Evolutionary conservation across 75 land plant species (phyloP), one percentile per base, ranked within the genome.

Genomic region (Chamaecyparis obtusa): DNA sequence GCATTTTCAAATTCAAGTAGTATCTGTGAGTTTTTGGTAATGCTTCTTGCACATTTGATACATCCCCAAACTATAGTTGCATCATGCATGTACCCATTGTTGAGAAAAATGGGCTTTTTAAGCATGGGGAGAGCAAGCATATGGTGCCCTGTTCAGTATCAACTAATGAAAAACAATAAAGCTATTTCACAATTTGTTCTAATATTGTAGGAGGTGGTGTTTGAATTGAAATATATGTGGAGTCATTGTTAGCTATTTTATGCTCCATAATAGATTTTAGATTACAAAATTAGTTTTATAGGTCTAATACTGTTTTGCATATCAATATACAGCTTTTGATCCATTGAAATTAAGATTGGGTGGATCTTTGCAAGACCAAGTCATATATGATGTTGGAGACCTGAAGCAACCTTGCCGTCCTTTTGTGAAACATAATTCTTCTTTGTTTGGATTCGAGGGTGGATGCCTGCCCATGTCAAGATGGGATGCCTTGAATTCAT

Each of bases 341-440:
- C 91, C 89, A 17, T 88, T 98, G 81, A 88, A 91, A 54, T 87
- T 96, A 84, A 93, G 99, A 85, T 56, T 98, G 56, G 99, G 99
- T 87, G 99, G 99, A 35, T 91, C 98, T 69, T 88, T 98, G 87
- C 98, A 98, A 92, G 99, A 98, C 85, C 93, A 92, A 87, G 92
- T 98, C 43, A 87, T 94, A 11, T 98, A 98, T 88, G 90, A 95
- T 79, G 86, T 94, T 17, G 94, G 94, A 67, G 81, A 78, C 39
- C 80, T 86, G 33, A 88, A 21, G 10, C 54, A 88, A 43, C 93
- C 89, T 48, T 96, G 99, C 88, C 91, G 87, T 60, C 95, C 93
- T 36, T 92, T 98, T 82, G 46, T 55, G 35, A 93, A 92, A 82
- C 86, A 86, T 79, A 21, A 79, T 56, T 88, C 86, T 77, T 92